Percentiles rank a stretch among this genome's conserved stretches.
These are phyloP conservation scores for Ustilago xerochloae DNA, from an alignment of 1,284 basidiomycete genomes.

Conservation along the genomic window DNA sequence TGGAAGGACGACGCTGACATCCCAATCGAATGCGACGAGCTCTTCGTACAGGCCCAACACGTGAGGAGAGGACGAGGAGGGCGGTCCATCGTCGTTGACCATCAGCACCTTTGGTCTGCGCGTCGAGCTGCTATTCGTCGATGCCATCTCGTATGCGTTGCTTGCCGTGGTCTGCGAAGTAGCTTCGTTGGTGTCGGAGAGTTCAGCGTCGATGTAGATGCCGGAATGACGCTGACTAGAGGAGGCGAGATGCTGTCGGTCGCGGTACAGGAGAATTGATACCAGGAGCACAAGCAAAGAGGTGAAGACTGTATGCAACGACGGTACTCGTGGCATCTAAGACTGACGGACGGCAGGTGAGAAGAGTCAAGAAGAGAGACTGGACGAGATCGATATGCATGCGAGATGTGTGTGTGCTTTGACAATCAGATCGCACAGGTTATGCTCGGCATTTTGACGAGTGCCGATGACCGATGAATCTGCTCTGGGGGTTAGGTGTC, in stretches of 20 bases:
- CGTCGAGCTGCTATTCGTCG: slow-evolving; percentile 1
- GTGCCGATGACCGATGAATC: neutral
- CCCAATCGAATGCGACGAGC: slow-evolving; percentile 55
- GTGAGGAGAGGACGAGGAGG: slow-evolving; percentile 60
- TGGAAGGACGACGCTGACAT: slow-evolving; percentile 64
- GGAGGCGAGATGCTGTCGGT: slow-evolving; percentile 4
- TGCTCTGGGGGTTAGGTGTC: too few relatives aligned
- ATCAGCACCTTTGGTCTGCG: slow-evolving; percentile 50
- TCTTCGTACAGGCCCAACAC: slow-evolving; percentile 59
- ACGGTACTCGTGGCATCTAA: slow-evolving; percentile 14
- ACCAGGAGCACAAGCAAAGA: slow-evolving; percentile 25
- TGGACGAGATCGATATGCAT: neutral
- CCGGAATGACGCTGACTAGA: neutral
- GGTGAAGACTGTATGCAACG: slow-evolving; percentile 34
- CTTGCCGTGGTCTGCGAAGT: neutral
- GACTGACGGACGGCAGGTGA: neutral
- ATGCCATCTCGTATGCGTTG: neutral
- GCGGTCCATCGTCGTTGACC: slow-evolving; percentile 67
- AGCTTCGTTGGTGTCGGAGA: slow-evolving; percentile 28
- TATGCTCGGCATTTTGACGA: neutral
- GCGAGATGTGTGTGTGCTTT: neutral
- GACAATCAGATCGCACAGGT: neutral
- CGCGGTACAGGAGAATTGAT: slow-evolving; percentile 25
- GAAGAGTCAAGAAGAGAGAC: neutral
- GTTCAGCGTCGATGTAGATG: slow-evolving; percentile 22